Conservation (phyloP, 2,329 filamentous ascomycete genomes). For the Apiospora phragmitis region DNA sequence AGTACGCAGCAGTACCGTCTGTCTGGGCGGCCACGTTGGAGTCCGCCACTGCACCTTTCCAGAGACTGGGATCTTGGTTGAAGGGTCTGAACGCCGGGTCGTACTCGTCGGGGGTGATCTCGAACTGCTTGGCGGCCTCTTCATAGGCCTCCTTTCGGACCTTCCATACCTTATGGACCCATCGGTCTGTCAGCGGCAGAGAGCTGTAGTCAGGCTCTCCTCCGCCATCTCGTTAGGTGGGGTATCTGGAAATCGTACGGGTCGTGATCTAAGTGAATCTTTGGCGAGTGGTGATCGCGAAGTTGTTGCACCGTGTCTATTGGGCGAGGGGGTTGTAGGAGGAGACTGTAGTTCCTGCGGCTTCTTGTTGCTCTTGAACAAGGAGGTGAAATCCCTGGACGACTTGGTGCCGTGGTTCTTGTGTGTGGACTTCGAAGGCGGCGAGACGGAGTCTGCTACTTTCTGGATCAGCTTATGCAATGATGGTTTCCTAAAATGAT, state of each 20-base stretch:
- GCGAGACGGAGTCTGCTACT: constrained; percentile 15
- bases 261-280: background rate
- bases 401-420: background rate
- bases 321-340: constrained; percentile 7
- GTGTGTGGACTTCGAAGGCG: background rate
- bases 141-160: constrained; percentile 94
- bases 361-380: constrained; percentile 9
- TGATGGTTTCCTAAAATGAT: constrained; percentile 12
- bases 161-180: constrained; percentile 95
- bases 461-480: constrained; percentile 17
- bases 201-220: constrained; percentile 80
- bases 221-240: constrained; percentile 66
- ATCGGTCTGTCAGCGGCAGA: constrained; percentile 76
- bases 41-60: constrained; percentile 91
- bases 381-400: constrained; percentile 3
- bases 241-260: background rate
- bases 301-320: background rate
- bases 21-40: constrained; percentile 97
- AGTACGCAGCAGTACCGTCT: constrained; percentile 84
- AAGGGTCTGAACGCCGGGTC: constrained; percentile 88
- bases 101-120: constrained; percentile 78
- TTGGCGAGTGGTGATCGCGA: background rate
- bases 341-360: background rate
- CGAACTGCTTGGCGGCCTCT: constrained; percentile 85
- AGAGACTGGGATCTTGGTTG: constrained; percentile 77